Conservation (phyloP, 805 yeast genomes). For the Nakazawaea sp. region DNA sequence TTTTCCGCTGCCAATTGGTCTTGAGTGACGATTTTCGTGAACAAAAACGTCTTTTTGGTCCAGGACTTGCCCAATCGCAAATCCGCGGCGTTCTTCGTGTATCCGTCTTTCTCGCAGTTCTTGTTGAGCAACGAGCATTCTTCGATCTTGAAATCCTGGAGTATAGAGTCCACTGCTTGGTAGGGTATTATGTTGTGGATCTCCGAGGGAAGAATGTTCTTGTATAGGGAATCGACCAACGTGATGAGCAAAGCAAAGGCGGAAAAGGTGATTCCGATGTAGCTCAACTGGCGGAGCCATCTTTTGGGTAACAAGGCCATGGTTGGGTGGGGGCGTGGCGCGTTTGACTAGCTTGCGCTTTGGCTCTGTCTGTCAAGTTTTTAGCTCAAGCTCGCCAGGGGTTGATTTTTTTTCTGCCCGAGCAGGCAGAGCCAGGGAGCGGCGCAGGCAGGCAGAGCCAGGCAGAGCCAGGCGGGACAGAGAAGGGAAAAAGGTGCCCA, state of each 20-base stretch:
- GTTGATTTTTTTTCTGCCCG: too few species aligned
- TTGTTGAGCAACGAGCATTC: conserved; percentile 9
- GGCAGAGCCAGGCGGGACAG: too few species aligned
- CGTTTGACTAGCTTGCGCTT: too few species aligned
- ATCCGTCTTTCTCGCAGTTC: conserved; percentile 19
- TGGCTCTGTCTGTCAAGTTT: too few species aligned
- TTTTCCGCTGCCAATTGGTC: conserved; percentile 9
- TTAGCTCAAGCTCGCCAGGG: too few species aligned
- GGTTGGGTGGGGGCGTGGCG: too few species aligned
- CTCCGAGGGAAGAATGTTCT: conserved; percentile 25
- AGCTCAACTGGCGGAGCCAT: too few species aligned
- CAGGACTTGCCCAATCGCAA: conserved; percentile 36
- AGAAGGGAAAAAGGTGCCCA: too few species aligned
- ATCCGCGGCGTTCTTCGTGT: conserved; percentile 36
- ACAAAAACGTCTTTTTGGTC: conserved; percentile 33
- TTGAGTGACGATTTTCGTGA: conserved; percentile 16
- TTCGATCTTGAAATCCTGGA: conserved; percentile 4
- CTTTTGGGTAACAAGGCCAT: too few species aligned
- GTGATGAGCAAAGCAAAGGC: conserved; percentile 22
- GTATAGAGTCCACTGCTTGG: conserved; percentile 36
- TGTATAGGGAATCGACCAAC: conserved; percentile 29
- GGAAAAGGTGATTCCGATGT: conserved; percentile 14
- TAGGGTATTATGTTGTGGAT: conserved; percentile 23
- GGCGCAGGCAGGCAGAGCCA: too few species aligned
- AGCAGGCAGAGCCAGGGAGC: too few species aligned